A percentile compares a stretch with the other conserved stretches of the same genome.
These are phyloP conservation scores for Nyssa sinensis DNA, from an alignment of 148 eudicot genomes.

Conservation along the genomic window DNA sequence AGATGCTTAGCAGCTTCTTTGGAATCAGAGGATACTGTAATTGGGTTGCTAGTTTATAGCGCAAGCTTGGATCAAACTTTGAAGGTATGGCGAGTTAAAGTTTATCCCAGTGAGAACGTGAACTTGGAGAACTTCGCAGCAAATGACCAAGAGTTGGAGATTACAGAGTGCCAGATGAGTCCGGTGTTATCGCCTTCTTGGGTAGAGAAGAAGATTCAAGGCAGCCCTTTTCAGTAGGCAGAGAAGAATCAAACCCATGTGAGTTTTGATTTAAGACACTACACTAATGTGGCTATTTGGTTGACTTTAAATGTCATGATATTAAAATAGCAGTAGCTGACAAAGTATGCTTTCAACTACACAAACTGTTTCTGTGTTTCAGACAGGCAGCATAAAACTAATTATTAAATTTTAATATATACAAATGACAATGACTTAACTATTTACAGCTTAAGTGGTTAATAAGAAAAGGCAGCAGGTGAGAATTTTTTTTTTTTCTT, in stretches of 20 bases:
- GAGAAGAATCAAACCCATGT: background rate
- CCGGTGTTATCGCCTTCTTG: conserved; percentile 28
- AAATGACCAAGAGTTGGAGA: conserved; percentile 8
- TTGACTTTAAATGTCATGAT: background rate
- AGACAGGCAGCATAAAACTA: background rate
- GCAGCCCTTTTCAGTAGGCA: conserved; percentile 4
- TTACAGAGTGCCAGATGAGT: conserved; percentile 15
- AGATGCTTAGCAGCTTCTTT: conserved; percentile 47
- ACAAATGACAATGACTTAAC: no score
- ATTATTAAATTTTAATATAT: no score
- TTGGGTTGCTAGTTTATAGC: conserved; percentile 55
- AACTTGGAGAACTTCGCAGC: conserved; percentile 5
- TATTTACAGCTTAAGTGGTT: no score
- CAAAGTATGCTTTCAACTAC: background rate
- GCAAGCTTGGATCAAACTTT: conserved; percentile 61
- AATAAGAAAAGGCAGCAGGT: no score
- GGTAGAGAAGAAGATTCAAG: conserved; percentile 28
- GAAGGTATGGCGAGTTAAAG: conserved; percentile 65
- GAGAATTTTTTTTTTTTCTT: no score
- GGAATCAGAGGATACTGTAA: conserved; percentile 34
- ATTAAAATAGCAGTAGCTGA: background rate
- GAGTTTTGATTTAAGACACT: background rate
- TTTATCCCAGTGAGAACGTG: conserved; percentile 22
- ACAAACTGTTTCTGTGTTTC: background rate
- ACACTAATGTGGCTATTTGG: background rate